Conservation (phyloP, 805 yeast species). For the Starmerella potacharoeniae region DNA sequence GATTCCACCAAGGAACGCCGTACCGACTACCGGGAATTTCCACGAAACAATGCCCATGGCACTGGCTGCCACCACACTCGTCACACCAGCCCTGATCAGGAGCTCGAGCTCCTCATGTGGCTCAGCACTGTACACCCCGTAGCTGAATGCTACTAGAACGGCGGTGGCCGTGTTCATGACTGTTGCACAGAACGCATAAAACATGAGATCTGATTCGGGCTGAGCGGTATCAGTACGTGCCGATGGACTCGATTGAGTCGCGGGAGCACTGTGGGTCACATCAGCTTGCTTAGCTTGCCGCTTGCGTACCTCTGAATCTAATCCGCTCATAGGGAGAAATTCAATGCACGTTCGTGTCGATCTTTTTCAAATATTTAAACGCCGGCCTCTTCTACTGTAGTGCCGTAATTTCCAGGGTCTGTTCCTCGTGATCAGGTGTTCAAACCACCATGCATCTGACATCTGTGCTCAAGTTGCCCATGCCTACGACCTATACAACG, state of each 20-base stretch:
- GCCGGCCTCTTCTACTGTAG: background rate
- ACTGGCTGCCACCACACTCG: background rate
- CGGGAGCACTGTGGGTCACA: background rate
- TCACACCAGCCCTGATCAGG: background rate
- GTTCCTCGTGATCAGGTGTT: background rate
- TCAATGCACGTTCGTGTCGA: no score
- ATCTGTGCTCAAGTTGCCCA: no score
- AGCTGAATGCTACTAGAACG: background rate
- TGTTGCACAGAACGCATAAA: background rate
- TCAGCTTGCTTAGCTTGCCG: no score
- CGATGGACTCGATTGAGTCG: background rate
- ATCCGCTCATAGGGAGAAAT: no score
- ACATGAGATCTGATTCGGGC: background rate
- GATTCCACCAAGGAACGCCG: background rate
- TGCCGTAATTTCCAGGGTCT: background rate
- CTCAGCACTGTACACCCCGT: background rate
- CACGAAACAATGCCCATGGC: background rate
- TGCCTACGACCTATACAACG: no score
- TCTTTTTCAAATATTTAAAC: no score
- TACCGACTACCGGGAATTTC: background rate
- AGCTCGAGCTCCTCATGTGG: background rate
- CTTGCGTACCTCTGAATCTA: no score
- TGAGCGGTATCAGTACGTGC: background rate
- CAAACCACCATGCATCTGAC: background rate
- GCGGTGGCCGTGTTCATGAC: background rate